Base-by-base conservation (phyloP, 805 yeast genomes). In the Monosporozyma unispora region DNA sequence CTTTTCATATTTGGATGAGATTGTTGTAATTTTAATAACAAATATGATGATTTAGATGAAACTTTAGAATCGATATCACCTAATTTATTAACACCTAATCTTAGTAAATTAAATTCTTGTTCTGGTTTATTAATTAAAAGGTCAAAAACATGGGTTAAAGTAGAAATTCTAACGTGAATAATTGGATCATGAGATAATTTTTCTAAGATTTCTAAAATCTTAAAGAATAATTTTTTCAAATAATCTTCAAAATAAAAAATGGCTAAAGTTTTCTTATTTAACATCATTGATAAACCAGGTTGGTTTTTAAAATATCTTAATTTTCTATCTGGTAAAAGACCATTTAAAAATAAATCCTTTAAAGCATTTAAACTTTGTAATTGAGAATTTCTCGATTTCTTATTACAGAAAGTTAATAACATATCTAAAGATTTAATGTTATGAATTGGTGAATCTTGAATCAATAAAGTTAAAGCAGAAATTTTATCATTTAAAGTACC, bases 401-500 rank as follows among this genome's bases (percentile, higher is more conserved):
- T 89, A 57, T 81, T 84, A 67, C 96, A 87, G 70, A 83, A 86
- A 4, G 79, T 76, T 53, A 86, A 64, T 54, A 93, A 70, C 37
- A 83, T 84, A 55, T 87, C 96, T 50, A 93, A 72, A 0, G 96
- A 87, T 64, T 87, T 86, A 47, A 82, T 62, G 57, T 91, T 86
- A 63, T 93, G 98, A 48, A 89, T 64, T 6, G 99, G 99, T 2
- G 97, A 90, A 70, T 93, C 98, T 64, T 93, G 98, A 45, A 90
- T 79, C 63, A 93, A 73, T 63, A 93, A 78, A 0, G 99, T 91
- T 62, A 93, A 75, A 0, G 99, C 96, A 45, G 96, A 87, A 49
- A 93, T 86, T 70, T 93, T 89, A 82, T 93, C 99, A 59, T 81
- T 84, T 58, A 91, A 75, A 0, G 99, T 93, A 86, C 99, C 99